Evolutionary conservation across 768 basidiomycete genomes (phyloP).

Genomic region (Imleria badia): DNA sequence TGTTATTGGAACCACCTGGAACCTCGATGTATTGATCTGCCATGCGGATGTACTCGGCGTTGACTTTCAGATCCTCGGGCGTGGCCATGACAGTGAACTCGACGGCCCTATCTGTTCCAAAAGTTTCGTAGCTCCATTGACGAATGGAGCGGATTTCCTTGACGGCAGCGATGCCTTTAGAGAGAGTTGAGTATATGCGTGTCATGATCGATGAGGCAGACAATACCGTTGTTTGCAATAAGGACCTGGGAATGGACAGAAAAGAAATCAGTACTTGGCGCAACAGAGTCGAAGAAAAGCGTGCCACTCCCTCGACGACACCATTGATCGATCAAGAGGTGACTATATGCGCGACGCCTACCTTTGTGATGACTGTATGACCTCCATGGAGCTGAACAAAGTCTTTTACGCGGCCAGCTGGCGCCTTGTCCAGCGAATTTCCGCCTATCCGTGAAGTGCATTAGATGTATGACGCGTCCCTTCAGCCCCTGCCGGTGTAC

Average conservation of each 20-base stretch:
- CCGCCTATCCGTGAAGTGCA: constrained; percentile 60
- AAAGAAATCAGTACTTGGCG: constrained; percentile 6
- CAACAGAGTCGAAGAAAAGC: neutral
- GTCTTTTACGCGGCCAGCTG: constrained; percentile 77
- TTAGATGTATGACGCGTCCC: constrained; percentile 12
- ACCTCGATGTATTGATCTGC: constrained; percentile 99
- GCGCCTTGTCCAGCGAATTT: constrained; percentile 85
- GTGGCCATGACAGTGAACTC: constrained; percentile 99
- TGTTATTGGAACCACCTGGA: constrained; percentile 97
- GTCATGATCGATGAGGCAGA: neutral
- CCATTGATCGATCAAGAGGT: constrained; percentile 6
- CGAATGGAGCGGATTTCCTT: constrained; percentile 99
- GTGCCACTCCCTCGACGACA: neutral
- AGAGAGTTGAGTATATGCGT: constrained; percentile 24
- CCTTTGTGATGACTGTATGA: constrained; percentile 98
- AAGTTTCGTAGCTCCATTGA: constrained; percentile 99
- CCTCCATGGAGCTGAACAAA: constrained; percentile 91
- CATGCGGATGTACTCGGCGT: constrained; percentile 99
- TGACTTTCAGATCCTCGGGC: constrained; percentile 97
- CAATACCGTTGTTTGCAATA: constrained; percentile 94
- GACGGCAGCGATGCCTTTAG: constrained; percentile 93
- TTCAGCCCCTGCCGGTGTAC: constrained; percentile 9
- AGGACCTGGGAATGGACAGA: constrained; percentile 61
- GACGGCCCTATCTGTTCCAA: constrained; percentile 92
- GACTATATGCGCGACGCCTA: constrained; percentile 37